phyloP scores from a whole-genome alignment of 495 filamentous ascomycete genomes.

The Pseudomonodictys pantanalensis region DNA sequence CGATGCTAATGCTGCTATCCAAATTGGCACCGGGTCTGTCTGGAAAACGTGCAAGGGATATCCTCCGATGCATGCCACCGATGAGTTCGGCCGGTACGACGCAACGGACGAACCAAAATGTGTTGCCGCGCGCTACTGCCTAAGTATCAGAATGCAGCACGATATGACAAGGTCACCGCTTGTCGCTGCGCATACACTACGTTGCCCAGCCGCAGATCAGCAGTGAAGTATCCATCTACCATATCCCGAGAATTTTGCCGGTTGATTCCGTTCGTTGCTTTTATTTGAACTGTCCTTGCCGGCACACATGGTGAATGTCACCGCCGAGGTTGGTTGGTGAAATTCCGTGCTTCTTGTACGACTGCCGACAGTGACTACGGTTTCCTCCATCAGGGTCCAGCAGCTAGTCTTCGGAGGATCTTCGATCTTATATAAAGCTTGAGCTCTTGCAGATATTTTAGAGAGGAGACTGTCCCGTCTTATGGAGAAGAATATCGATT shows the following conservation, averaged over 20 bases:
- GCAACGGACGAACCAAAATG: slow-evolving; percentile 2
- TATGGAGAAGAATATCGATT: slow-evolving; percentile 24
- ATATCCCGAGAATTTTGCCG: neutral
- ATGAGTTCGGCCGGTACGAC: slow-evolving; percentile 15
- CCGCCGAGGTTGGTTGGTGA: slow-evolving; percentile 1
- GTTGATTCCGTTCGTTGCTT: neutral
- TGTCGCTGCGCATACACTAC: slow-evolving; percentile 10
- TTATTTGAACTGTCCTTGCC: neutral
- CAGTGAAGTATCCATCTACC: neutral
- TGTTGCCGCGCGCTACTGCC: slow-evolving; percentile 6
- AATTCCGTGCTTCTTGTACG: slow-evolving; percentile 24
- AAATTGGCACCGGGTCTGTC: neutral
- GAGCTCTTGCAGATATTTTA: no score
- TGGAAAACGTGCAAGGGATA: slow-evolving; percentile 14
- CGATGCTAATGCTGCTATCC: slow-evolving; percentile 3
- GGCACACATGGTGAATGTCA: slow-evolving; percentile 21
- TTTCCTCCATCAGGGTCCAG: no score
- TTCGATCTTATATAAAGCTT: no score
- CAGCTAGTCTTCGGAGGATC: no score
- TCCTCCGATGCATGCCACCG: slow-evolving; percentile 19
- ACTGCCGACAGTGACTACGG: no score
- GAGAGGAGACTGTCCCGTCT: no score
- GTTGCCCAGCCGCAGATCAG: neutral
- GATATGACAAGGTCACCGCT: slow-evolving; percentile 3
- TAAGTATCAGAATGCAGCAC: slow-evolving; percentile 11